Evolutionary conservation across 345 rosid genomes (phyloP).

Genomic region (Hibiscus mutabilis): DNA sequence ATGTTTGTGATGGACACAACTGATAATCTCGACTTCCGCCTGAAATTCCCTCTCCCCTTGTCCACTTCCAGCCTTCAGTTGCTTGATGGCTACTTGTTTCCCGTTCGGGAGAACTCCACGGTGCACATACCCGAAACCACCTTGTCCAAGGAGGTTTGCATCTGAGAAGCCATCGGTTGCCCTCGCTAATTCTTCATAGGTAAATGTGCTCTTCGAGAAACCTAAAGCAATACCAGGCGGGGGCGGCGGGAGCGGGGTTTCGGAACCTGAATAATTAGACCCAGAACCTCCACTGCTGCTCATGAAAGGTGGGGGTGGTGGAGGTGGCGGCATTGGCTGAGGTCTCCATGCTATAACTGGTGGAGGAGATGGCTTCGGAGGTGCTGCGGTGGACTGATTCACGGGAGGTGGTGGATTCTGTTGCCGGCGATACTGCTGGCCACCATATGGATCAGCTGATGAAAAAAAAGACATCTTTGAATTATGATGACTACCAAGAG

Average conservation of each 20-base stretch:
- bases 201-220: constrained; percentile 42
- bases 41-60: constrained; percentile 37
- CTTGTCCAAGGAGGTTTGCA: constrained; percentile 41
- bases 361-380: constrained; percentile 32
- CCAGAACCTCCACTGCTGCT: constrained; percentile 9
- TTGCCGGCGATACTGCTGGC: constrained; percentile 55
- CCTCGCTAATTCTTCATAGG: constrained; percentile 31
- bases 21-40: constrained; percentile 26
- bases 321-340: neutral
- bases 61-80: constrained; percentile 35
- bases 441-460: constrained; percentile 49
- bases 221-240: constrained; percentile 44
- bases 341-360: neutral
- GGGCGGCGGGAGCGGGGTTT: constrained; percentile 30
- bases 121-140: constrained; percentile 45
- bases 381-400: constrained; percentile 20
- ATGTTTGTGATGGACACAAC: constrained; percentile 44
- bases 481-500: too few species aligned
- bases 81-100: constrained; percentile 41
- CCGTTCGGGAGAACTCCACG: constrained; percentile 35
- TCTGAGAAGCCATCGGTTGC: constrained; percentile 38
- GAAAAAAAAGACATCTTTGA: constrained; percentile 2
- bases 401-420: constrained; percentile 47
- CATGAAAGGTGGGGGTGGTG: constrained; percentile 14
- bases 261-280: constrained; percentile 10